phyloP scores from a whole-genome alignment of 2,329 filamentous ascomycete species.

The Trichoderma breve region DNA sequence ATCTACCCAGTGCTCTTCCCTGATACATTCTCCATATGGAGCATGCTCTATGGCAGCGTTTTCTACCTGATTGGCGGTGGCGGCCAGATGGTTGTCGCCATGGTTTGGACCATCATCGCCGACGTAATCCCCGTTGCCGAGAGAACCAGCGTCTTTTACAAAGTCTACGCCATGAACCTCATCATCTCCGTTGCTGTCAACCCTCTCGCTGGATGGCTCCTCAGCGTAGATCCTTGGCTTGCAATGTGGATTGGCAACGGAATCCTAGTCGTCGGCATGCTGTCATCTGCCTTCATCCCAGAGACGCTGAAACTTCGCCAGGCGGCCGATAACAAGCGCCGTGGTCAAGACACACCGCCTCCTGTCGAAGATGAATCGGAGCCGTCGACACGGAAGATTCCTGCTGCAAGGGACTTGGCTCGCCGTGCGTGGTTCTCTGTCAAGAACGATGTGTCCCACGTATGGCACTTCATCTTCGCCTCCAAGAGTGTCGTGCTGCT shows the following conservation, averaged over 20 bases:
- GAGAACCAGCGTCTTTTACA: constrained; percentile 42
- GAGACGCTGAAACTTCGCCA: constrained; percentile 43
- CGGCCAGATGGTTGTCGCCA: constrained; percentile 38
- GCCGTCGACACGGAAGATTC: constrained; percentile 14
- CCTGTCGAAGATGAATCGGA: constrained; percentile 11
- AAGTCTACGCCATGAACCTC: constrained; percentile 38
- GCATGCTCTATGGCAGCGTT: constrained; percentile 34
- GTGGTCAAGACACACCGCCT: not conserved
- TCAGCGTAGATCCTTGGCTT: constrained; percentile 41
- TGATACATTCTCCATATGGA: constrained; percentile 41
- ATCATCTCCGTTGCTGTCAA: constrained; percentile 39
- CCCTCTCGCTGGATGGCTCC: constrained; percentile 42
- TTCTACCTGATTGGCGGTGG: constrained; percentile 45
- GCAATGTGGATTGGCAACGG: constrained; percentile 38
- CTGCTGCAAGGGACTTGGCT: constrained; percentile 17
- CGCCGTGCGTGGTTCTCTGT: constrained; percentile 29
- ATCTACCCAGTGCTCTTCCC: constrained; percentile 35
- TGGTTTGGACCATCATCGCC: constrained; percentile 46
- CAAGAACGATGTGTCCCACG: constrained; percentile 34
- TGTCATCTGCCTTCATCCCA: constrained; percentile 37
- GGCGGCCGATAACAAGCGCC: constrained; percentile 28
- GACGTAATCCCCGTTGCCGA: constrained; percentile 41
- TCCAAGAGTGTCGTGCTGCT: constrained; percentile 41
- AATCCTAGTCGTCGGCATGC: constrained; percentile 30
- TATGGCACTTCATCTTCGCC: constrained; percentile 41